These are phyloP conservation scores for Aspergillus sp. DNA, from an alignment of 2,329 filamentous ascomycete genomes.

Conservation along the genomic window DNA sequence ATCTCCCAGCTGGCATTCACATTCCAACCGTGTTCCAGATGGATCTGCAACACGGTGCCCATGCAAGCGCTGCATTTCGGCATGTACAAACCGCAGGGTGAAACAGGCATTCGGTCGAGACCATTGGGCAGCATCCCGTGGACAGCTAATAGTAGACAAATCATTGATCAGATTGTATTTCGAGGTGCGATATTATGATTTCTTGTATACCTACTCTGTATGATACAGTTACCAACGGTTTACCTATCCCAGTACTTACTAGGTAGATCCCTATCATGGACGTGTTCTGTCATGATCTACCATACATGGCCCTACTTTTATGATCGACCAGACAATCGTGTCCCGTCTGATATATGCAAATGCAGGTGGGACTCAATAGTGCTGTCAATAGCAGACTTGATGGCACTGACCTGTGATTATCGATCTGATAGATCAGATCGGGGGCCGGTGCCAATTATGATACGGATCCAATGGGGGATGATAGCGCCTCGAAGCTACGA, in stretches of 20 bases:
- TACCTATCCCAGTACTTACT: neutral
- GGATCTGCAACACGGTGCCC: neutral
- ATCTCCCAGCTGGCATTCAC: neutral
- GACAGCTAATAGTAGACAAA: too few relatives aligned
- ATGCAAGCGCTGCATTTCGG: neutral
- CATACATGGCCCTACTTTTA: neutral
- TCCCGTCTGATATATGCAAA: slow-evolving; percentile 5
- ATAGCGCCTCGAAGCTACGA: neutral
- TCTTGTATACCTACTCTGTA: neutral
- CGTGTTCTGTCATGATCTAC: neutral
- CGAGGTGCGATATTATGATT: too few relatives aligned
- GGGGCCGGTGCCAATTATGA: too few relatives aligned
- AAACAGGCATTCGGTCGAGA: neutral
- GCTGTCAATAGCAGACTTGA: slow-evolving; percentile 13
- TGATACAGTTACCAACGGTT: neutral
- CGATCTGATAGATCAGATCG: slow-evolving; percentile 10
- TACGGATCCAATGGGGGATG: too few relatives aligned
- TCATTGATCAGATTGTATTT: neutral
- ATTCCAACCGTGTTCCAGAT: neutral
- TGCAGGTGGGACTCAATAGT: slow-evolving; percentile 14
- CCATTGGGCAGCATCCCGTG: neutral
- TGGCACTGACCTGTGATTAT: slow-evolving; percentile 1
- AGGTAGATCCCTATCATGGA: neutral
- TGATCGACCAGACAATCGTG: slow-evolving; percentile 1
- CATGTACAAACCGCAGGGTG: neutral